phyloP scores from a whole-genome alignment of 208 protist genomes.

The Leishmania mexicana region DNA sequence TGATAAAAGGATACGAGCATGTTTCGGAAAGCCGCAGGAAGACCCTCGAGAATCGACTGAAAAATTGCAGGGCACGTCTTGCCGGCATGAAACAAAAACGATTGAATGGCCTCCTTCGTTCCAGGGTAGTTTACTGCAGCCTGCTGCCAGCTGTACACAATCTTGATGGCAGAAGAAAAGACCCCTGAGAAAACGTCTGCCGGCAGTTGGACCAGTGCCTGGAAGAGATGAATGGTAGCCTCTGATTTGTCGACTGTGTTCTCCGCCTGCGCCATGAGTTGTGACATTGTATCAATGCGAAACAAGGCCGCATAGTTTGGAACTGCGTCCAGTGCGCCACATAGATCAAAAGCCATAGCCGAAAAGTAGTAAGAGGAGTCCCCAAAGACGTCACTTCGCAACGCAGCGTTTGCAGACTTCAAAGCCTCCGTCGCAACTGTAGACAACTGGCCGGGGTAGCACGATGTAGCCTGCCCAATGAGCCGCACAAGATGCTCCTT shows the following conservation, averaged over 20 bases:
- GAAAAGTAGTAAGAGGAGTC: conserved; percentile 65
- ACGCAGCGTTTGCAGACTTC: conserved; percentile 42
- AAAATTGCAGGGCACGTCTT: conserved; percentile 21
- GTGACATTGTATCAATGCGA: conserved; percentile 47
- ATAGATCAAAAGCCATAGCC: conserved; percentile 76
- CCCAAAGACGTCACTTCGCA: conserved; percentile 77
- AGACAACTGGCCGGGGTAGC: conserved; percentile 20
- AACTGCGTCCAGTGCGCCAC: conserved; percentile 35
- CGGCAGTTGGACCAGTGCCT: conserved; percentile 38
- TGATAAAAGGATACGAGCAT: conserved; percentile 31
- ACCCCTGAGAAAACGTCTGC: conserved; percentile 38
- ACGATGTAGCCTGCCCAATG: conserved; percentile 17
- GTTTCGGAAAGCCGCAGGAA: conserved; percentile 15
- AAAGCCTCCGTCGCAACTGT: conserved; percentile 29
- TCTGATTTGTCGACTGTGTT: conserved; percentile 77
- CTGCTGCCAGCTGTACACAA: conserved; percentile 78
- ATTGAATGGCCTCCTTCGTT: conserved; percentile 28
- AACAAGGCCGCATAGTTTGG: conserved; percentile 41
- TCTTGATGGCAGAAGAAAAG: conserved; percentile 44
- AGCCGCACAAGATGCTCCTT: conserved; percentile 41
- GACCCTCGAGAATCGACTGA: conserved; percentile 24
- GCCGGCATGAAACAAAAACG: conserved; percentile 23
- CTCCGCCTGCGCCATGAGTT: conserved; percentile 61
- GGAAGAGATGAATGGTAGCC: conserved; percentile 68
- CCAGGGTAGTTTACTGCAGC: conserved; percentile 28